Percentiles rank a stretch among this genome's conserved stretches.
Evolutionary conservation across 73 alveolate genomes (phyloP).

Genomic region (Paramecium primaurelia): DNA sequence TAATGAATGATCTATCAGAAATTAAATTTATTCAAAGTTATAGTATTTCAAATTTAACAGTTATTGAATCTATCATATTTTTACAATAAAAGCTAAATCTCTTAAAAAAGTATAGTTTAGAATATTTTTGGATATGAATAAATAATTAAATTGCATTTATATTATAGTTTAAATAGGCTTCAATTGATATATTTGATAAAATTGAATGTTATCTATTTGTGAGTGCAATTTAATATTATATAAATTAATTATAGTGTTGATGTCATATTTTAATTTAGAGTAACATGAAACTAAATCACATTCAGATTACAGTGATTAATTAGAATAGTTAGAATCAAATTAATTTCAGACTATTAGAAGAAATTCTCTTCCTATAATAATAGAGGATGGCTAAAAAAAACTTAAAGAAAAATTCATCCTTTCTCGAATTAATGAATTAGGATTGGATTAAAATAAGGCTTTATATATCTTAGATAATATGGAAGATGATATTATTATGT

Average conservation of each 20-base stretch:
- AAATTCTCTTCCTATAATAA: background rate
- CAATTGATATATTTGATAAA: no score
- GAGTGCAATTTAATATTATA: no score
- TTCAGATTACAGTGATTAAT: background rate
- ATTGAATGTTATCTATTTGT: no score
- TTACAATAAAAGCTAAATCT: no score
- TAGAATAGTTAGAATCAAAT: background rate
- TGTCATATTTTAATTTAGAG: background rate
- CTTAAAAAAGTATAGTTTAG: no score
- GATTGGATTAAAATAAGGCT: background rate
- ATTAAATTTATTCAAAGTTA: no score
- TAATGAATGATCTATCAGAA: no score
- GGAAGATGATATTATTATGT: background rate
- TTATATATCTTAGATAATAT: background rate
- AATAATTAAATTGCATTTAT: no score
- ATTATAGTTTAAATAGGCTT: no score
- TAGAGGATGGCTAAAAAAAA: background rate
- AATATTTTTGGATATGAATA: no score
- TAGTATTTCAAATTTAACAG: no score
- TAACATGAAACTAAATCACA: background rate
- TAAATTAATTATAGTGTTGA: background rate
- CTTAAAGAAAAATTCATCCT: background rate
- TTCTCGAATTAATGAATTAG: background rate
- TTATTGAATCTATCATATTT: no score
- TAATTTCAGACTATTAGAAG: background rate